These are phyloP conservation scores for Skeletonema costatum DNA, from an alignment of 108 stramenopile species.

Conservation along the genomic window DNA sequence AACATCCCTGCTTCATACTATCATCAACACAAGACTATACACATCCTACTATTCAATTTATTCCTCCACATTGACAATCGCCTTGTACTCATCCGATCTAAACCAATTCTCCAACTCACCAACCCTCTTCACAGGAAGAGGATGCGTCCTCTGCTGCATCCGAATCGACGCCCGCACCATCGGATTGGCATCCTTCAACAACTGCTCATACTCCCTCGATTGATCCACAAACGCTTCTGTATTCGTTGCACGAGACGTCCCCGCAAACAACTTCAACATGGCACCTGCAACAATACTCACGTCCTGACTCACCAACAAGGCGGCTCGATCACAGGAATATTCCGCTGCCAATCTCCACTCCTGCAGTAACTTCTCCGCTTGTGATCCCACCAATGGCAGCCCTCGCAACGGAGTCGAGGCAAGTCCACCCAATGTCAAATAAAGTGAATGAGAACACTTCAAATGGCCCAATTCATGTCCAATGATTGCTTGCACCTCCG, in stretches of 20 bases:
- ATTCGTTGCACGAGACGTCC: slow-evolving; percentile 47
- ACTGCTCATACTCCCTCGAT: slow-evolving; percentile 58
- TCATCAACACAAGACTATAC: too few species aligned
- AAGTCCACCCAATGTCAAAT: slow-evolving; percentile 65
- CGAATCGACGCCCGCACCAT: slow-evolving; percentile 40
- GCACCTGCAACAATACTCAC: slow-evolving; percentile 60
- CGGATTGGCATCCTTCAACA: slow-evolving; percentile 42
- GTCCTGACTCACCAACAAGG: slow-evolving; percentile 74
- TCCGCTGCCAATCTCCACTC: slow-evolving; percentile 79
- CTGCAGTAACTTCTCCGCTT: slow-evolving; percentile 41
- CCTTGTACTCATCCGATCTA: slow-evolving; percentile 41
- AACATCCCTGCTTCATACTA: too few species aligned
- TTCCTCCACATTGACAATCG: slow-evolving; percentile 3
- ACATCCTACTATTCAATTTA: too few species aligned
- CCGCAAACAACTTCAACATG: slow-evolving; percentile 72
- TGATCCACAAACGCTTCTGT: slow-evolving; percentile 65
- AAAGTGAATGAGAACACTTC: slow-evolving; percentile 81
- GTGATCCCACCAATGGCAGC: slow-evolving; percentile 41
- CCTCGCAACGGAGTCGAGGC: slow-evolving; percentile 45
- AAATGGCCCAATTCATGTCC: slow-evolving; percentile 82
- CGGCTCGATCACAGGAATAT: slow-evolving; percentile 78
- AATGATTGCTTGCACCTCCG: slow-evolving; percentile 69
- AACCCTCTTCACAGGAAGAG: slow-evolving; percentile 67
- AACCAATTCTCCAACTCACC: slow-evolving; percentile 67
- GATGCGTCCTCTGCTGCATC: slow-evolving; percentile 60